A percentile compares a stretch with the other conserved stretches of the same genome.
Conservation (phyloP, 1,284 basidiomycete species). For the Phlebopus sp. region DNA sequence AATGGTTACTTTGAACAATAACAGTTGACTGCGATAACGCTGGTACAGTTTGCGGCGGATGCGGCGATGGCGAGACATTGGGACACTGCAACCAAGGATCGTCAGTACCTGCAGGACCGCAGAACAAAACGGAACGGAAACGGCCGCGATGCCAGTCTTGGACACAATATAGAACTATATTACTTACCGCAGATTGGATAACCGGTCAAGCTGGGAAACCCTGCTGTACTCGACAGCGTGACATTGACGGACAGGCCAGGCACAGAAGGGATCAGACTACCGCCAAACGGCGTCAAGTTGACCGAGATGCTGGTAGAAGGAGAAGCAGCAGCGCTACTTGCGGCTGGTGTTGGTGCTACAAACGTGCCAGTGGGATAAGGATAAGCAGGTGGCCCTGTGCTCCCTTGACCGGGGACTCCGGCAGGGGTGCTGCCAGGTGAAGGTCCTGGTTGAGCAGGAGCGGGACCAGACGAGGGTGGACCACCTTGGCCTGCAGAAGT, state of each 20-base stretch:
- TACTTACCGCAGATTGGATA: background rate
- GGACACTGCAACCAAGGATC: background rate
- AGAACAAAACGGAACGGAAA: background rate
- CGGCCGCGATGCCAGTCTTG: background rate
- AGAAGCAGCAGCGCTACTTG: background rate
- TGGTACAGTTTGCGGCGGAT: constrained; percentile 34
- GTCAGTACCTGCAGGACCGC: background rate
- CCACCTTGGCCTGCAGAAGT: no score
- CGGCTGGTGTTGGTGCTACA: background rate
- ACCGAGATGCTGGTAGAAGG: background rate
- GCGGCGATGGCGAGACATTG: constrained; percentile 34
- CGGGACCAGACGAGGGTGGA: no score
- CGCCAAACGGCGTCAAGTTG: background rate
- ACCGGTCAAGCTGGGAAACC: background rate
- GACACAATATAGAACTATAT: background rate
- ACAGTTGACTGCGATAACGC: constrained; percentile 38
- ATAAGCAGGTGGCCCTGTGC: no score
- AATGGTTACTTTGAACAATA: constrained; percentile 37
- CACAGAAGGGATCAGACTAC: background rate
- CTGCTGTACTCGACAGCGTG: background rate
- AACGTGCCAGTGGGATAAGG: background rate
- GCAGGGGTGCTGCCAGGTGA: background rate
- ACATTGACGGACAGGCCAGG: background rate
- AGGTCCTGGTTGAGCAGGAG: no score
- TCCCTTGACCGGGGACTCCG: background rate